Percentiles rank a stretch among this genome's conserved stretches.
Evolutionary conservation across 2,329 filamentous ascomycete species (phyloP).

Genomic region (Fusarium camptoceras): DNA sequence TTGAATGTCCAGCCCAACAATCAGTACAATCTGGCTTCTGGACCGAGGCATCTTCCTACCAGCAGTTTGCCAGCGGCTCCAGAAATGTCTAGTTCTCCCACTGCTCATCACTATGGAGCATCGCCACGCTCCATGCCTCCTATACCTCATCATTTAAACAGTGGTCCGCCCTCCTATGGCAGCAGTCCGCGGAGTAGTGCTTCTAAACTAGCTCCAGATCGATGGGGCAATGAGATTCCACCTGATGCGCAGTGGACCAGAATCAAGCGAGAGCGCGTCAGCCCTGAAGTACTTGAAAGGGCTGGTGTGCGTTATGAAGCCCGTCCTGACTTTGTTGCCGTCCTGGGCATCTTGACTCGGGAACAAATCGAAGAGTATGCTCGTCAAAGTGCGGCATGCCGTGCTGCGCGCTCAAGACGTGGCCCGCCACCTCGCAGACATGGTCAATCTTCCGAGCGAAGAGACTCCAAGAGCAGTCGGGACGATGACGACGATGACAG

Average conservation of each 20-base stretch:
- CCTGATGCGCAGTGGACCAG: conserved; percentile 70
- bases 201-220: conserved; percentile 65
- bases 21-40: conserved; percentile 54
- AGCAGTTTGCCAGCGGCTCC: conserved; percentile 43
- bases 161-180: conserved; percentile 51
- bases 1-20: conserved; percentile 54
- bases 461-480: conserved; percentile 52
- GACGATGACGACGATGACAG: conserved; percentile 50
- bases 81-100: conserved; percentile 52
- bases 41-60: conserved; percentile 52
- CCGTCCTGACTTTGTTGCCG: conserved; percentile 69
- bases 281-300: conserved; percentile 66
- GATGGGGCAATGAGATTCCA: conserved; percentile 66
- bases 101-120: conserved; percentile 47
- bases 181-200: conserved; percentile 47
- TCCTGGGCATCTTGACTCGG: conserved; percentile 66
- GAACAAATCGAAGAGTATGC: conserved; percentile 66
- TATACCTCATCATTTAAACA: conserved; percentile 45
- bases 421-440: conserved; percentile 21
- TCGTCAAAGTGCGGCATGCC: conserved; percentile 60
- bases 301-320: conserved; percentile 71
- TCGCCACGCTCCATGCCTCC: conserved; percentile 57
- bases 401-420: conserved; percentile 53
- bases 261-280: conserved; percentile 66
- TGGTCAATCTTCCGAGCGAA: conserved; percentile 32